These are phyloP conservation scores for Chrysoporthe puriensis DNA, from an alignment of 2,329 filamentous ascomycete genomes.

Conservation along the genomic window DNA sequence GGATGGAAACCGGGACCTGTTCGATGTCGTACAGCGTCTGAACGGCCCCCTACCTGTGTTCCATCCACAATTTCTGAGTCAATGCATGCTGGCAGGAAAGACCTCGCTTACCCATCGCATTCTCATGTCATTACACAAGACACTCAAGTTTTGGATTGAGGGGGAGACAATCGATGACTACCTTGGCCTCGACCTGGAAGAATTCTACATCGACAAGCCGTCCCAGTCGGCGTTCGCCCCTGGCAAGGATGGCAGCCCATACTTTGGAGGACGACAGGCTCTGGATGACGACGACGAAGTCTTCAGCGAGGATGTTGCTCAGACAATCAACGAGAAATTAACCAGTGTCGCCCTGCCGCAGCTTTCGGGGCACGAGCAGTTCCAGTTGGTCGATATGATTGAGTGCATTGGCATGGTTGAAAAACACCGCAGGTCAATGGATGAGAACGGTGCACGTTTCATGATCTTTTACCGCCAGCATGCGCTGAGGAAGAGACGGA, in stretches of 20 bases:
- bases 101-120: conserved; percentile 71
- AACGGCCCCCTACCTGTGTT: conserved; percentile 90
- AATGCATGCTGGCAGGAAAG: conserved; percentile 85
- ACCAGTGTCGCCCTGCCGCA: conserved; percentile 75
- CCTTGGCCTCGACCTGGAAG: conserved; percentile 65
- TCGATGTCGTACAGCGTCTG: conserved; percentile 78
- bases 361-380: conserved; percentile 83
- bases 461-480: conserved; percentile 87
- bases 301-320: conserved; percentile 73
- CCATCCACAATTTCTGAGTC: conserved; percentile 87
- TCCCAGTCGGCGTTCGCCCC: conserved; percentile 21
- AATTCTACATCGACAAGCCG: conserved; percentile 53
- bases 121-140: conserved; percentile 71
- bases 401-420: conserved; percentile 85
- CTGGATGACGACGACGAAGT: conserved; percentile 60
- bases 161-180: conserved; percentile 82
- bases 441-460: conserved; percentile 86
- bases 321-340: conserved; percentile 75
- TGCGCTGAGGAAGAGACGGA: conserved; percentile 68
- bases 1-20: conserved; percentile 67
- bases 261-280: conserved; percentile 43
- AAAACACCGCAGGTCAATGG: conserved; percentile 84
- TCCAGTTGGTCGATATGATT: conserved; percentile 80
- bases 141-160: conserved; percentile 80
- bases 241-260: conserved; percentile 41